These are phyloP conservation scores for Coprinopsis marcescibilis DNA, from an alignment of 768 basidiomycete genomes.

Conservation along the genomic window DNA sequence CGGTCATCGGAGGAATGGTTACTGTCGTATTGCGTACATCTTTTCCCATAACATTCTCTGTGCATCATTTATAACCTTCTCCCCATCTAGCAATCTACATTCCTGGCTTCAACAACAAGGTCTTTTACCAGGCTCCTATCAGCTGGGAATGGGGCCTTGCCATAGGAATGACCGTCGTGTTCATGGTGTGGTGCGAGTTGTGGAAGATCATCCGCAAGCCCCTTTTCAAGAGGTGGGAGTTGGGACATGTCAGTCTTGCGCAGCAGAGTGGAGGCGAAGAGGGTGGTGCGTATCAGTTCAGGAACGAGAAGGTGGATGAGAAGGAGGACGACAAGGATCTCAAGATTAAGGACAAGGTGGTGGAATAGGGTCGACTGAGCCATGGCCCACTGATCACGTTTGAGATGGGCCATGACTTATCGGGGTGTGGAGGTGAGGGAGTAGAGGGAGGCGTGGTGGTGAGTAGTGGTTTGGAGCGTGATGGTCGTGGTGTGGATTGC, in stretches of 20 bases:
- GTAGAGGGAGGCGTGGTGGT: too few species aligned
- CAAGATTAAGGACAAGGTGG: too few species aligned
- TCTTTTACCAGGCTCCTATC: conserved; percentile 34
- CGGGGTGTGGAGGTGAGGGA: too few species aligned
- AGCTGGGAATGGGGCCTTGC: conserved; percentile 36
- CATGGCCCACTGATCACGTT: too few species aligned
- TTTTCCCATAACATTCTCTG: not conserved
- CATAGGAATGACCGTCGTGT: conserved; percentile 29
- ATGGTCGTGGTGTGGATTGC: too few species aligned
- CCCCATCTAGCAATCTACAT: conserved; percentile 28
- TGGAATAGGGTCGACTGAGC: not conserved
- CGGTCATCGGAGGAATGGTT: conserved; percentile 28
- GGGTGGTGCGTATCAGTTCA: not conserved
- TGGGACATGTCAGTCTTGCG: not conserved
- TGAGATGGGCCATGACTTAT: too few species aligned
- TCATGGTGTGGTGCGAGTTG: conserved; percentile 30
- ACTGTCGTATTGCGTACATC: conserved; percentile 33
- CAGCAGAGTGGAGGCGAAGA: not conserved
- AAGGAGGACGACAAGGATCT: not conserved
- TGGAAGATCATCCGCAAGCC: conserved; percentile 30
- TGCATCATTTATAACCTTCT: not conserved
- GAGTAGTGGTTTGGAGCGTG: too few species aligned
- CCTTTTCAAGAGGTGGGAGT: conserved; percentile 24
- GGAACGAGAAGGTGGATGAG: not conserved
- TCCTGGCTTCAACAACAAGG: conserved; percentile 29